These are phyloP conservation scores for Mortierella sp. DNA, from an alignment of 371 early-diverging fungal genomes.

Conservation along the genomic window DNA sequence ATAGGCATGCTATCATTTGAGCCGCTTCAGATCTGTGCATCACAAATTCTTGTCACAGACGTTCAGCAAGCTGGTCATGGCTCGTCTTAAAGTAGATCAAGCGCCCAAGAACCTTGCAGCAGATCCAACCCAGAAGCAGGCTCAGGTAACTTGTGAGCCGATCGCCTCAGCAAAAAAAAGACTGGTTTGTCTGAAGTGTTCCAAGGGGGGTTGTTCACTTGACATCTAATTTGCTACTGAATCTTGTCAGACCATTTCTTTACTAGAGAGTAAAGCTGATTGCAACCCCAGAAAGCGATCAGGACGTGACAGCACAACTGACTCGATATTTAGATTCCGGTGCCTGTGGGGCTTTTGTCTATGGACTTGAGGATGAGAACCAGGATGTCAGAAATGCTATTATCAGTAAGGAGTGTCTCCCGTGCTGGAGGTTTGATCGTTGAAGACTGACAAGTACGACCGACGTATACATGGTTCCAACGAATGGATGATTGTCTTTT, in stretches of 20 bases:
- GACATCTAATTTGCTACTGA: neutral
- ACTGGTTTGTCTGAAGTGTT: neutral
- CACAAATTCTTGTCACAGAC: conserved; percentile 71
- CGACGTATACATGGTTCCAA: too few relatives aligned
- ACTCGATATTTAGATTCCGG: conserved; percentile 76
- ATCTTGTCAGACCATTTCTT: neutral
- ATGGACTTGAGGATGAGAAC: conserved; percentile 93
- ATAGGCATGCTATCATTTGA: conserved; percentile 73
- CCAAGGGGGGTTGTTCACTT: neutral
- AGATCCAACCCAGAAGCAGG: conserved; percentile 49
- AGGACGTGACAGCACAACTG: conserved; percentile 72
- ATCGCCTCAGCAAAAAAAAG: neutral
- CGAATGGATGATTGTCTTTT: too few relatives aligned
- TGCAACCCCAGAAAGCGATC: conserved; percentile 73
- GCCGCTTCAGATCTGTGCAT: conserved; percentile 71
- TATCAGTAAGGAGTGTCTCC: conserved; percentile 68
- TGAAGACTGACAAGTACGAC: too few relatives aligned
- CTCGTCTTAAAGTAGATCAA: conserved; percentile 53
- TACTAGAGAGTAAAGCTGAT: conserved; percentile 52
- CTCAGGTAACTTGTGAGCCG: conserved; percentile 29
- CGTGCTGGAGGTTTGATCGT: too few relatives aligned
- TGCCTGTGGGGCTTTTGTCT: conserved; percentile 91
- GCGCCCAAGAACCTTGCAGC: conserved; percentile 47
- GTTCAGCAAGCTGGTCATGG: conserved; percentile 83
- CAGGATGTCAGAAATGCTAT: conserved; percentile 87